Percentiles rank a stretch among this genome's conserved stretches.
phyloP scores from a whole-genome alignment of 345 rosid genomes.

The Eucalyptus polyanthemos region DNA sequence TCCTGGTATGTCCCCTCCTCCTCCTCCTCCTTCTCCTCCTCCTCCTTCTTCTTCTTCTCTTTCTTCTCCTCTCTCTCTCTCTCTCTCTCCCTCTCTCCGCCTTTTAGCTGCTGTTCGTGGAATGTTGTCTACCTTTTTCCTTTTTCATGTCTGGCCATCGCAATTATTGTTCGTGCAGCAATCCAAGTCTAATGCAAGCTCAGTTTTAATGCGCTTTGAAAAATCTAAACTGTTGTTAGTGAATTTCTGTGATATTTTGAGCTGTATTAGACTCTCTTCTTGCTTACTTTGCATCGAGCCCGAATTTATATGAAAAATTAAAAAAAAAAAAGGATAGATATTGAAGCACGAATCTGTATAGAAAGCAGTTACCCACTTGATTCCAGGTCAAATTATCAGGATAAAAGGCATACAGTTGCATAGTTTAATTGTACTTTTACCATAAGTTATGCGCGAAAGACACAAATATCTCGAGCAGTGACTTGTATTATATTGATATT shows the following conservation, averaged over 20 bases:
- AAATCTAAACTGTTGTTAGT: not conserved
- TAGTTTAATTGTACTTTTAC: not conserved
- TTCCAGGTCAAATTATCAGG: not conserved
- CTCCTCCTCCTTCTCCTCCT: not conserved
- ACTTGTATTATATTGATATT: not conserved
- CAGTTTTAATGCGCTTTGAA: not conserved
- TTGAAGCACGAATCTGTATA: not conserved
- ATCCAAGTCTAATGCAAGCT: not conserved
- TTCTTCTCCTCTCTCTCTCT: not conserved
- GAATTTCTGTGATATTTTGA: not conserved
- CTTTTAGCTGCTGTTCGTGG: not conserved
- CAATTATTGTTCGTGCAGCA: not conserved
- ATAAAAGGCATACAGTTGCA: not conserved
- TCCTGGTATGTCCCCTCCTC: slow-evolving; percentile 44
- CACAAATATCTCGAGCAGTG: not conserved
- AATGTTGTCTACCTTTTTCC: not conserved
- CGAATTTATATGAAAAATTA: too few species aligned
- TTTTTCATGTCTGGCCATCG: not conserved
- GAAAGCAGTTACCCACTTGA: not conserved
- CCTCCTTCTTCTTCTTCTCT: not conserved
- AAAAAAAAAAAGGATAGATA: not conserved
- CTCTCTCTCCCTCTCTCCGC: not conserved
- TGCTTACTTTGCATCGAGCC: not conserved
- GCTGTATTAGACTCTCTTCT: not conserved
- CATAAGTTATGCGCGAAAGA: not conserved